These are phyloP conservation scores for Fusarium sp. DNA, from an alignment of 2,329 filamentous ascomycete species.

Conservation along the genomic window DNA sequence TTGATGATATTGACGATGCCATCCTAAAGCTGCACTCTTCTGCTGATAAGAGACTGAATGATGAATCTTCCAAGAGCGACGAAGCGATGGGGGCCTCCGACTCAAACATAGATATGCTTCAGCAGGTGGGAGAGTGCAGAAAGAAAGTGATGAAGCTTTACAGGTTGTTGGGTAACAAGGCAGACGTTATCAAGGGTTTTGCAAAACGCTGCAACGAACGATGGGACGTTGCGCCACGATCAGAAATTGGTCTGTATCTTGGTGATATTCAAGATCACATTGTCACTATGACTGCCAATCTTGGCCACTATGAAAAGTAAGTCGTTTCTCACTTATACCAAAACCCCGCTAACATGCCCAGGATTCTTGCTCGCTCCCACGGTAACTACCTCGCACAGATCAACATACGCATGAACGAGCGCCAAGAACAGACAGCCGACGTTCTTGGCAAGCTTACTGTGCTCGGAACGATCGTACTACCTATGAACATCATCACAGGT, in stretches of 20 bases:
- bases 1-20: constrained; percentile 94
- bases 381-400: constrained; percentile 99
- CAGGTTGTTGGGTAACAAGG: constrained; percentile 92
- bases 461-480: constrained; percentile 93
- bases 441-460: constrained; percentile 95
- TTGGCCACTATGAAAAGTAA: constrained; percentile 96
- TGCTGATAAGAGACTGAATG: constrained; percentile 55
- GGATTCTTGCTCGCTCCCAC: constrained; percentile 89
- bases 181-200: constrained; percentile 98
- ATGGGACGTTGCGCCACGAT: constrained; percentile 94
- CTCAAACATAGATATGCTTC: constrained; percentile 82
- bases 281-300: constrained; percentile 96
- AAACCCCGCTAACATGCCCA: constrained; percentile 50
- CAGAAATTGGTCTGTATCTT: constrained; percentile 96
- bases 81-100: constrained; percentile 58
- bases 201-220: constrained; percentile 98
- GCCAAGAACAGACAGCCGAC: constrained; percentile 94
- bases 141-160: constrained; percentile 99
- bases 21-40: constrained; percentile 84
- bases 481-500: constrained; percentile 99
- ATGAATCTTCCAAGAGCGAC: constrained; percentile 59
- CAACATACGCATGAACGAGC: constrained; percentile 98
- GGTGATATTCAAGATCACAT: constrained; percentile 99
- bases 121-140: constrained; percentile 90
- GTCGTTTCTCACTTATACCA: constrained; percentile 47